phyloP scores from a whole-genome alignment of 2,329 filamentous ascomycete genomes.

The Penicillium sp. region DNA sequence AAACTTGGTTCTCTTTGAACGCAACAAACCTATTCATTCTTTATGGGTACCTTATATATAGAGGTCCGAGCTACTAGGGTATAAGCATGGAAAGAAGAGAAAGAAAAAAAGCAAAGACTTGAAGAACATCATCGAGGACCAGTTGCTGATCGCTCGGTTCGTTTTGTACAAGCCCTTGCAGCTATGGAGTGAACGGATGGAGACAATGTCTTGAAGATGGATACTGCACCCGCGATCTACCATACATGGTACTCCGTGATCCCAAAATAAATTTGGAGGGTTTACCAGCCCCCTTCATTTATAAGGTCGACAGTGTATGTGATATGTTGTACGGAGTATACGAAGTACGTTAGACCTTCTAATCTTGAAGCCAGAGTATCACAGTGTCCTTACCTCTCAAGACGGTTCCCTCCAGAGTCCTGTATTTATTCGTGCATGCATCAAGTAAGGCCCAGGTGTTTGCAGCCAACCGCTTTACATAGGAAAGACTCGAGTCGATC shows the following conservation, averaged over 20 bases:
- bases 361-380: no score
- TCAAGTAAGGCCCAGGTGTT: slow-evolving; percentile 21
- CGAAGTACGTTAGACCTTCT: background rate
- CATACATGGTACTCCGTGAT: slow-evolving; percentile 1
- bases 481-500: slow-evolving; percentile 23
- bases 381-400: background rate
- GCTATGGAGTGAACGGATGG: slow-evolving; percentile 3
- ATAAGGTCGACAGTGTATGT: background rate
- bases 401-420: background rate
- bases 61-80: background rate
- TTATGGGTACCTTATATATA: background rate
- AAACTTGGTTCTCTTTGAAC: background rate
- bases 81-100: background rate
- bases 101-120: background rate
- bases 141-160: background rate
- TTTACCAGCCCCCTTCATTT: slow-evolving; percentile 3
- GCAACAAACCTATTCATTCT: slow-evolving; percentile 1
- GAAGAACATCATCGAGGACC: slow-evolving; percentile 1
- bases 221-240: slow-evolving; percentile 7
- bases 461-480: slow-evolving; percentile 10
- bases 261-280: background rate
- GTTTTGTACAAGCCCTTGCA: slow-evolving; percentile 14
- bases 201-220: slow-evolving; percentile 5
- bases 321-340: background rate
- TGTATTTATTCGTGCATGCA: slow-evolving; percentile 14